Evolutionary conservation across 768 basidiomycete genomes (phyloP).

Genomic region (Nidula microcarpa): DNA sequence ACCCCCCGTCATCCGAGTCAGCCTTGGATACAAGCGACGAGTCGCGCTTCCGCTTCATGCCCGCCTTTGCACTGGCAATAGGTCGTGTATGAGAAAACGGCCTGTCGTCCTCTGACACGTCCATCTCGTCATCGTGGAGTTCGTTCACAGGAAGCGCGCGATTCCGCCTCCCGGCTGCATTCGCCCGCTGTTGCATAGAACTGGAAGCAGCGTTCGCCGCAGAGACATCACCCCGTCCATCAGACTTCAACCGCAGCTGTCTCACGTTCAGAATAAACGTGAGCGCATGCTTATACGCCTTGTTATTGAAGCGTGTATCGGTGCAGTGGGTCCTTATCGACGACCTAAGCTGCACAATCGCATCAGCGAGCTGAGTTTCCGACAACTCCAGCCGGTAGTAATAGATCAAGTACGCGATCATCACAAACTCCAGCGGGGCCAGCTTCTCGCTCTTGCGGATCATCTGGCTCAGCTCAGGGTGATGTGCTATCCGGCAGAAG

Average conservation of each 20-base stretch:
- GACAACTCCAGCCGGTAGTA: constrained; percentile 2
- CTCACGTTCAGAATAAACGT: neutral
- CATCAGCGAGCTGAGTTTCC: constrained; percentile 3
- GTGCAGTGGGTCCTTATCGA: neutral
- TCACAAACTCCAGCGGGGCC: constrained; percentile 36
- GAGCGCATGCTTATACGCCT: neutral
- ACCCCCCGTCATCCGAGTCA: neutral
- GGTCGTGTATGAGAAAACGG: too few species aligned
- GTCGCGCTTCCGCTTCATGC: too few species aligned
- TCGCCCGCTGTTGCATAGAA: neutral
- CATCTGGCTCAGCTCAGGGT: constrained; percentile 6
- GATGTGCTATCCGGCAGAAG: constrained; percentile 12
- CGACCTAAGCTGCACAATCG: neutral
- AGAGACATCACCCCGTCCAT: neutral
- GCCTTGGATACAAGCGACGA: too few species aligned
- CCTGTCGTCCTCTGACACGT: too few species aligned
- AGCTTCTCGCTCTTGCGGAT: constrained; percentile 18
- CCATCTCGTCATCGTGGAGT: neutral
- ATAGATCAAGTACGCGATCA: constrained; percentile 3
- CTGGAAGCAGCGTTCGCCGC: neutral
- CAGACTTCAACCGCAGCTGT: neutral
- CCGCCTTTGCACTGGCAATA: too few species aligned
- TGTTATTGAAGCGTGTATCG: neutral
- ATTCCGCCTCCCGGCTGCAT: neutral
- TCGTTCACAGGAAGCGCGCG: neutral